Percentiles rank a stretch among this genome's conserved stretches.
Conservation (phyloP, 441 rosid species). For the Gossypium schwendimanii region DNA sequence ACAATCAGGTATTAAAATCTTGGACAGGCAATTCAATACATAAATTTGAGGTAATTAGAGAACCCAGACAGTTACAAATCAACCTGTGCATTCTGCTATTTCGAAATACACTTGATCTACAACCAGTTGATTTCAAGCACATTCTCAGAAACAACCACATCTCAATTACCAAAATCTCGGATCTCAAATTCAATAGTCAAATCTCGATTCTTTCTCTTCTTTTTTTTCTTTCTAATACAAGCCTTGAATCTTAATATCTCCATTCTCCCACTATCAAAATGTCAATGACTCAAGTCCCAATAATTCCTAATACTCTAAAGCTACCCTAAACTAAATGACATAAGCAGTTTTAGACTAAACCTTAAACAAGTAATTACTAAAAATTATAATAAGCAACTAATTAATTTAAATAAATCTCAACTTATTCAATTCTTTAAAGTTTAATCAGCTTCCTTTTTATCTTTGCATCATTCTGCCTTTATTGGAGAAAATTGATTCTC, state of each 20-base stretch:
- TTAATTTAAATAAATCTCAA: neutral
- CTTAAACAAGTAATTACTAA: neutral
- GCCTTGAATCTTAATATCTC: neutral
- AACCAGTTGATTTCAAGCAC: conserved; percentile 1
- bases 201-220: neutral
- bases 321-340: neutral
- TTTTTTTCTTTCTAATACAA: neutral
- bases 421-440: neutral
- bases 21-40: neutral
- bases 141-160: neutral
- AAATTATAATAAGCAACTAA: neutral
- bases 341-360: neutral
- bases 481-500: neutral
- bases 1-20: conserved; percentile 5
- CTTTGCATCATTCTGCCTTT: neutral
- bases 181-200: neutral
- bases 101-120: neutral
- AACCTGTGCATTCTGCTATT: neutral
- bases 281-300: neutral
- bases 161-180: conserved; percentile 5
- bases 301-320: neutral
- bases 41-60: neutral
- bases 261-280: conserved; percentile 1
- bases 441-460: neutral
- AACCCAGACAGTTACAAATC: neutral